Conservation (phyloP, 257 asterid genomes). For the Scutellaria barbata region DNA sequence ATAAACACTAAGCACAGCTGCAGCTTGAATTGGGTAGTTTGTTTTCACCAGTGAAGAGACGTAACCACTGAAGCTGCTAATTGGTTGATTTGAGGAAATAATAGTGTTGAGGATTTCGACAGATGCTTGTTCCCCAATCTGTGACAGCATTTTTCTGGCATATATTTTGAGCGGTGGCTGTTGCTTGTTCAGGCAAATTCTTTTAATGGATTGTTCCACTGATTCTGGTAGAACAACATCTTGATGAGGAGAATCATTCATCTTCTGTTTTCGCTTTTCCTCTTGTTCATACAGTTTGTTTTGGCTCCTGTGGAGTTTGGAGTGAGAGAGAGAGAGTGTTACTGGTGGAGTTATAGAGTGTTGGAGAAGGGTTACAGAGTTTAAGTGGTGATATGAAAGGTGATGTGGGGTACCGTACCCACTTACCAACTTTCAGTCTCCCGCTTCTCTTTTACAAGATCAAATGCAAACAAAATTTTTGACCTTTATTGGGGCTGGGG, state of each 20-base stretch:
- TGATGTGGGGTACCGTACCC: too few relatives aligned
- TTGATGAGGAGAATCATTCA: neutral
- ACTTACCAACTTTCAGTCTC: too few relatives aligned
- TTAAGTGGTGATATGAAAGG: too few relatives aligned
- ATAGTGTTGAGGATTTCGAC: neutral
- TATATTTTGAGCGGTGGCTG: neutral
- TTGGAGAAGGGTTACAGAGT: too few relatives aligned
- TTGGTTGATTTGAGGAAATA: neutral
- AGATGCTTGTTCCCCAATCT: conserved; percentile 24
- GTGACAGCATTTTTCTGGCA: conserved; percentile 16
- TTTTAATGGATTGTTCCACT: conserved; percentile 18
- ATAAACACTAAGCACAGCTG: neutral
- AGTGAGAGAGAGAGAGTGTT: too few relatives aligned
- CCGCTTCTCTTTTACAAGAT: too few relatives aligned
- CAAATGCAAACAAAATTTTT: too few relatives aligned
- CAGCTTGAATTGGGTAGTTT: neutral
- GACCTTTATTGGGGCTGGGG: too few relatives aligned
- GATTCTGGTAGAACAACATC: conserved; percentile 23
- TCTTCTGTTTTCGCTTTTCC: neutral
- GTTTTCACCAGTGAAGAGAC: neutral
- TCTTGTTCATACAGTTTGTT: too few relatives aligned
- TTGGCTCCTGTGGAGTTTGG: too few relatives aligned
- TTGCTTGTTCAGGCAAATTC: neutral
- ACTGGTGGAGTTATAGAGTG: too few relatives aligned
- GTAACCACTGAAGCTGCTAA: conserved; percentile 5